Evolutionary conservation across 1,284 basidiomycete species (phyloP).

Genomic region (Stereum hirsutum): DNA sequence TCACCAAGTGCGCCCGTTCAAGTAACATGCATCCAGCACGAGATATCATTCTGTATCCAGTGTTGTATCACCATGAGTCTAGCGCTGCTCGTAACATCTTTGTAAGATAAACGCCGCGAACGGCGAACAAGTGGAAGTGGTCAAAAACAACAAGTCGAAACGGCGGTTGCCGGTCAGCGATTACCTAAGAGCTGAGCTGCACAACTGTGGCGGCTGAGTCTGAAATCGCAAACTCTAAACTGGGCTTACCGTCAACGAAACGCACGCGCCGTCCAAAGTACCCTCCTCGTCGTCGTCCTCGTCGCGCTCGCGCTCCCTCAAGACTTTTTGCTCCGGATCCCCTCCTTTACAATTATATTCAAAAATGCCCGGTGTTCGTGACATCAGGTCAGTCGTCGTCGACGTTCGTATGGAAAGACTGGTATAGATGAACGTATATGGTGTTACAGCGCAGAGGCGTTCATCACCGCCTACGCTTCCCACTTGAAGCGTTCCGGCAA

Average conservation of each 20-base stretch:
- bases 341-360: constrained; percentile 21
- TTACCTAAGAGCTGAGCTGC: constrained; percentile 22
- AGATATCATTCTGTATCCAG: no score
- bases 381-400: constrained; percentile 61
- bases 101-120: no score
- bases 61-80: no score
- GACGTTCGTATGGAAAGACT: not conserved
- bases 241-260: constrained; percentile 20
- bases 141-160: no score
- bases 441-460: constrained; percentile 76
- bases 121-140: no score
- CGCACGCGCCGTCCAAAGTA: no score
- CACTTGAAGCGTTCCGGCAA: constrained; percentile 96
- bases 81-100: no score
- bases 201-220: constrained; percentile 26
- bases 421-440: not conserved
- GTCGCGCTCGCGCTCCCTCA: constrained; percentile 33
- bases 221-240: constrained; percentile 25
- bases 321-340: constrained; percentile 40
- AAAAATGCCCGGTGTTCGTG: constrained; percentile 89
- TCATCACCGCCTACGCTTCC: constrained; percentile 87
- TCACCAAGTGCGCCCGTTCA: no score
- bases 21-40: no score
- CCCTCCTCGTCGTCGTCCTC: constrained; percentile 25
- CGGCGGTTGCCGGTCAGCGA: no score